Evolutionary conservation across 305 asterid species (phyloP).

Genomic region (Fraxinus nigra): DNA sequence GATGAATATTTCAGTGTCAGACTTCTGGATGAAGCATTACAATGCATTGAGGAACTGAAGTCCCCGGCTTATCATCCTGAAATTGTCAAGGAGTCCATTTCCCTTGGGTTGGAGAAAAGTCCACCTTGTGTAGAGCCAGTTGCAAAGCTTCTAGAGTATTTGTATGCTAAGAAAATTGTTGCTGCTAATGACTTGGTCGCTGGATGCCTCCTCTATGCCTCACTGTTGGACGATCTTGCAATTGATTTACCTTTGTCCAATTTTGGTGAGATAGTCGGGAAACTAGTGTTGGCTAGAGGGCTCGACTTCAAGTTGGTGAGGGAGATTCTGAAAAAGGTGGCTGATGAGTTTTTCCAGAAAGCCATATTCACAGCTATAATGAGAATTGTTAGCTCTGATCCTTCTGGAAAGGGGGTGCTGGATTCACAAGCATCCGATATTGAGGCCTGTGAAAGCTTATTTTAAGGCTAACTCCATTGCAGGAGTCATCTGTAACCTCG

Average conservation of each 20-base stretch:
- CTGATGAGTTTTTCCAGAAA: constrained; percentile 53
- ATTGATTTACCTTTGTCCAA: constrained; percentile 70
- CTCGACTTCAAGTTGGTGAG: constrained; percentile 57
- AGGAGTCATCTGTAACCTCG: constrained; percentile 1
- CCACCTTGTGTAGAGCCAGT: constrained; percentile 60
- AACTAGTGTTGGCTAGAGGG: constrained; percentile 45
- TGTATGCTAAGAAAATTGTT: constrained; percentile 49
- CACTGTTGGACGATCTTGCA: constrained; percentile 63
- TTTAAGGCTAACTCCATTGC: constrained; percentile 24
- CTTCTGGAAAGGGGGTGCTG: constrained; percentile 47
- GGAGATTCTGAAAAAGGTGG: constrained; percentile 55
- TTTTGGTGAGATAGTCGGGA: constrained; percentile 76
- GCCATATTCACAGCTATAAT: constrained; percentile 41
- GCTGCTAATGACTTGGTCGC: constrained; percentile 33
- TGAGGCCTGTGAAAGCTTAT: constrained; percentile 54
- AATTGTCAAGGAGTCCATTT: constrained; percentile 60
- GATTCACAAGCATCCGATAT: constrained; percentile 61
- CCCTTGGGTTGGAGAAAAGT: constrained; percentile 66
- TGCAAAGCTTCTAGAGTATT: constrained; percentile 48
- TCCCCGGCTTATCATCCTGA: constrained; percentile 67
- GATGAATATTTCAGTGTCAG: constrained; percentile 67
- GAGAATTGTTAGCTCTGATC: constrained; percentile 35
- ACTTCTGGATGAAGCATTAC: constrained; percentile 64
- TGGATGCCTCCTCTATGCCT: constrained; percentile 55
- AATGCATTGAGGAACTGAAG: constrained; percentile 62